These are phyloP conservation scores for Centaurea solstitialis DNA, from an alignment of 129 eudicot species.

Conservation along the genomic window DNA sequence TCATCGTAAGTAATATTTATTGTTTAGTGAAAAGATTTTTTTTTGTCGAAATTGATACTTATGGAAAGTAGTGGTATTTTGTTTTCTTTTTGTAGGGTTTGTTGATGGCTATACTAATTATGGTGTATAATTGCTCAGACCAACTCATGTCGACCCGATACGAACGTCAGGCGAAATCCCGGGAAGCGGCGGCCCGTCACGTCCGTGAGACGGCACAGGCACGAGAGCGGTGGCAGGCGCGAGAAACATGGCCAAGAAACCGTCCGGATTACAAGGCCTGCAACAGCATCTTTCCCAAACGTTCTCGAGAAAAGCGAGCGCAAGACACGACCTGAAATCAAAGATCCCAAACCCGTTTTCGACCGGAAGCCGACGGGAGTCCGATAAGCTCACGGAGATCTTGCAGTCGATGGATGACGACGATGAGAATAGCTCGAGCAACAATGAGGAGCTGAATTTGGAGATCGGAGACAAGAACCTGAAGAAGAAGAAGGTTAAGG, in stretches of 20 bases:
- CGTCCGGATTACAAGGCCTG: conserved; percentile 43
- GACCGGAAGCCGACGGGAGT: conserved; percentile 39
- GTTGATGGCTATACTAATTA: conserved; percentile 57
- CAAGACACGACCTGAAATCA: conserved; percentile 25
- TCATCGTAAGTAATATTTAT: conserved; percentile 56
- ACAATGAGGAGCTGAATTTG: conserved; percentile 45
- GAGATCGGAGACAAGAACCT: conserved; percentile 52
- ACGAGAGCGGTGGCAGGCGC: conserved; percentile 77
- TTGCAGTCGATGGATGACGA: conserved; percentile 50
- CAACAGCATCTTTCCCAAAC: conserved; percentile 65
- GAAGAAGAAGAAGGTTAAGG: conserved; percentile 52
- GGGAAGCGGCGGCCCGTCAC: conserved; percentile 74
- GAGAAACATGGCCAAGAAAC: conserved; percentile 57
- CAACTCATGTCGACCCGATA: conserved; percentile 71
- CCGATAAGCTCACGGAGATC: conserved; percentile 59
- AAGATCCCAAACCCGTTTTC: conserved; percentile 19
- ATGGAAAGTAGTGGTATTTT: neutral
- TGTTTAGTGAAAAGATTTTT: neutral
- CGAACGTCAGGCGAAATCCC: conserved; percentile 62
- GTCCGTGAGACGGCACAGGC: conserved; percentile 82
- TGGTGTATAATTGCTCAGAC: conserved; percentile 80
- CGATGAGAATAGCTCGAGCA: conserved; percentile 41
- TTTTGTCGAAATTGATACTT: neutral
- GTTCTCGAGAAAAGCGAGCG: conserved; percentile 52
- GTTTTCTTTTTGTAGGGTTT: conserved; percentile 44